Evolutionary conservation across 345 rosid genomes (phyloP), one percentile per base, ranked within the genome.

Genomic region (Erysimum cheiranthoides): DNA sequence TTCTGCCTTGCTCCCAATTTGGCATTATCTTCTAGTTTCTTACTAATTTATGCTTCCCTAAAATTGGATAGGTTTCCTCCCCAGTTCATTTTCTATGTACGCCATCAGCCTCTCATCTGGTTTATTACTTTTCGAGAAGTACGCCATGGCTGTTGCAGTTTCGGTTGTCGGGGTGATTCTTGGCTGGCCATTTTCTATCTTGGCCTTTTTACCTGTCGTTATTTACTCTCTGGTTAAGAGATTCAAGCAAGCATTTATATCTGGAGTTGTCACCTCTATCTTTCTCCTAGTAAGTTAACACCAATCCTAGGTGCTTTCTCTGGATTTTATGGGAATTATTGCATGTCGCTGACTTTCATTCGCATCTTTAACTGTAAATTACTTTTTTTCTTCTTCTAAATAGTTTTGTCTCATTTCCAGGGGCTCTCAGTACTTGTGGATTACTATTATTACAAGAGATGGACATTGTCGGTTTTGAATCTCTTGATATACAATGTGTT

Each of bases 41-140:
- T 75, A 47, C 31, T 77, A 8, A 72, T 45, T 11, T 21, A 13
- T 51, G 12, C 64, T 38, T 12, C 16, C 6, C 31, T 72, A 18
- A 21, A 40, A 30, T 56, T 64, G 13, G 65, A 69, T 76, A 95
- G 99, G 99, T 80, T 92, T 95, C 64, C 85, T 95, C 79, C 99
- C 99, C 12, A 95, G 99, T 83, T 95, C 99, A 21, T 95, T 95
- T 84, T 89, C 99, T 17, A 92, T 95, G 97, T 90, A 95, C 83
- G 96, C 97, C 25, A 87, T 92, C 81, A 92, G 97, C 80, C 99
- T 95, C 64, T 82, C 96, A 2, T 95, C 93, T 5, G 99, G 99
- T 52, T 80, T 95, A 32, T 85, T 95, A 79, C 96, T 95, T 74
- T 90, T 95, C 25, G 96, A 85, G 76, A 90, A 88, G 74, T 88